These are phyloP conservation scores for Magnusiomyces ingens DNA, from an alignment of 1,139 yeast species.

Conservation along the genomic window DNA sequence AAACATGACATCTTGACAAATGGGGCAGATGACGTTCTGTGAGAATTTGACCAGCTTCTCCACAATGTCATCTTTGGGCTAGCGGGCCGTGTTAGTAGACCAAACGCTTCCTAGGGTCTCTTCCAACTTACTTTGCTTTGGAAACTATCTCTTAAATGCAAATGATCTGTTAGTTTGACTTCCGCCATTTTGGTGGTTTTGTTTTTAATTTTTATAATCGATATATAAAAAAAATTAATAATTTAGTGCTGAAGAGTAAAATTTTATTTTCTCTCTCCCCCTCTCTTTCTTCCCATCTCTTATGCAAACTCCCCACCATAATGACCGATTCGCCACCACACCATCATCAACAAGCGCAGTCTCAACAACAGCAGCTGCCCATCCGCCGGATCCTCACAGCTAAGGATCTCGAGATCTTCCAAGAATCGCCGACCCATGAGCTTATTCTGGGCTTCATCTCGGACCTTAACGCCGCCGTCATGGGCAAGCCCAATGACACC, in stretches of 20 bases:
- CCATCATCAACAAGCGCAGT: neutral
- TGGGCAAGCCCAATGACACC: conserved; percentile 45
- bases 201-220: no score
- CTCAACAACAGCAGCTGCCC: no score
- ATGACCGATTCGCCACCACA: neutral
- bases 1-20: conserved; percentile 2
- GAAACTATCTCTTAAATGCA: neutral
- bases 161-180: neutral
- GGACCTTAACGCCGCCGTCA: conserved; percentile 57
- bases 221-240: neutral
- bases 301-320: neutral
- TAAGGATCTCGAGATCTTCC: conserved; percentile 61
- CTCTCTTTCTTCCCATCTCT: neutral
- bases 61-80: neutral
- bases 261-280: neutral
- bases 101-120: neutral
- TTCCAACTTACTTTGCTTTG: neutral
- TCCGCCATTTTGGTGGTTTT: conserved; percentile 1
- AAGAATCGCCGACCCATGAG: conserved; percentile 44
- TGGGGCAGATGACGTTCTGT: conserved; percentile 1
- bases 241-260: neutral
- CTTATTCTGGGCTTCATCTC: conserved; percentile 50
- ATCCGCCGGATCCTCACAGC: conserved; percentile 48
- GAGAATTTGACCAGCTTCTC: neutral
- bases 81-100: neutral